Percentiles rank a stretch among this genome's conserved stretches.
Evolutionary conservation across 2,329 filamentous ascomycete genomes (phyloP).

Genomic region (Xylariales sp.): DNA sequence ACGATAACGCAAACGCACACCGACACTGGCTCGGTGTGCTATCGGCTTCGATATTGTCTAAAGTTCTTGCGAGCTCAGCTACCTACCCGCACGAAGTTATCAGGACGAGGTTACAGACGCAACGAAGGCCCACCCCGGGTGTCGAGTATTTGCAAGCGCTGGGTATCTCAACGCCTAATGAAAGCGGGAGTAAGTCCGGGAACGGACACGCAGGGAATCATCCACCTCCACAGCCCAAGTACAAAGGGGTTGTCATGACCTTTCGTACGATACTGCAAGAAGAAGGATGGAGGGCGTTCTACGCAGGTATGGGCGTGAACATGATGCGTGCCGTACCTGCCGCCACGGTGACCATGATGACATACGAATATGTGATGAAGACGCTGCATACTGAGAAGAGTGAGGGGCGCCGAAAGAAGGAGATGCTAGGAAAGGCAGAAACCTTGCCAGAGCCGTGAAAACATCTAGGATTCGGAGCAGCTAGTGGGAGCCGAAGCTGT

Average conservation of each 20-base stretch:
- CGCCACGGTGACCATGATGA: constrained; percentile 95
- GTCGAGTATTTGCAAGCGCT: constrained; percentile 47
- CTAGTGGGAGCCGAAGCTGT: background rate
- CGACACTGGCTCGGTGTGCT: constrained; percentile 87
- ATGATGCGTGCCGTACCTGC: constrained; percentile 94
- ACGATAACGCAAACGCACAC: constrained; percentile 58
- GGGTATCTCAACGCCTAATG: constrained; percentile 37
- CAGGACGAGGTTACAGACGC: constrained; percentile 87
- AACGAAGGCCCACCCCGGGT: constrained; percentile 65
- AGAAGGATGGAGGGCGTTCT: constrained; percentile 95
- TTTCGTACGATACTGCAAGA: constrained; percentile 80
- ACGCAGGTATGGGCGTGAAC: constrained; percentile 95
- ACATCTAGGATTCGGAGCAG: background rate
- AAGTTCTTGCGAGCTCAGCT: constrained; percentile 87
- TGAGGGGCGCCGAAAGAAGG: constrained; percentile 32
- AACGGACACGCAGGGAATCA: constrained; percentile 17
- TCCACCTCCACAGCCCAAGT: constrained; percentile 42
- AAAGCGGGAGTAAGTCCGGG: constrained; percentile 42
- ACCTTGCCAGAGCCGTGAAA: background rate
- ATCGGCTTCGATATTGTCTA: constrained; percentile 85
- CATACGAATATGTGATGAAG: constrained; percentile 76
- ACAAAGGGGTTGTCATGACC: constrained; percentile 75
- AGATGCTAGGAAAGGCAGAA: background rate
- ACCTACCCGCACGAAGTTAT: constrained; percentile 98
- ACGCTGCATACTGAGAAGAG: constrained; percentile 40